phyloP scores from a whole-genome alignment of 1,139 yeast genomes.

The Yamadazyma sp. region DNA sequence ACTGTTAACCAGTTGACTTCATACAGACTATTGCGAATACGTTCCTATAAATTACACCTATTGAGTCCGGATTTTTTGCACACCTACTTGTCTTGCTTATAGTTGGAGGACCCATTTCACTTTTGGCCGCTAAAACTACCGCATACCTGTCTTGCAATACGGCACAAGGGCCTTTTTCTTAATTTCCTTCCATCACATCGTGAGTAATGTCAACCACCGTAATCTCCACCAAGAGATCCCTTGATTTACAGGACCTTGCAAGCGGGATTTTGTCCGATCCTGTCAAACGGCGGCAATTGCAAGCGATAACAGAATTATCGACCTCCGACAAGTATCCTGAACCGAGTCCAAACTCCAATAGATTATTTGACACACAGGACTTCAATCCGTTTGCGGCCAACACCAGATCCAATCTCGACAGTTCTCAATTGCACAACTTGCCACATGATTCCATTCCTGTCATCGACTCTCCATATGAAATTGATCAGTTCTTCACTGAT shows the following conservation, averaged over 20 bases:
- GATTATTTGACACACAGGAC: neutral
- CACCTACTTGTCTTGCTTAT: too few relatives aligned
- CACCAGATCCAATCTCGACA: neutral
- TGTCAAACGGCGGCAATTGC: slow-evolving; percentile 12
- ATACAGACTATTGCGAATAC: neutral
- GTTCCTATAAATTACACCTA: too few relatives aligned
- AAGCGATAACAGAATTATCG: slow-evolving; percentile 5
- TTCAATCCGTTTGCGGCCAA: neutral
- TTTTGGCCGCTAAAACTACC: slow-evolving; percentile 1
- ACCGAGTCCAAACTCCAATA: neutral
- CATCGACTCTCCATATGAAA: slow-evolving; percentile 30
- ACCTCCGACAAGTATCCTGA: neutral
- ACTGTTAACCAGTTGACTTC: neutral
- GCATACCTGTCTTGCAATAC: neutral
- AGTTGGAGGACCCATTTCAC: too few relatives aligned
- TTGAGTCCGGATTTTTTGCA: neutral
- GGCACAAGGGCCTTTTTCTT: neutral
- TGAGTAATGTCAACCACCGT: neutral
- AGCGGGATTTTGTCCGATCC: slow-evolving; percentile 12
- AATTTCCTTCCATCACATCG: neutral
- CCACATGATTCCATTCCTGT: slow-evolving; percentile 43
- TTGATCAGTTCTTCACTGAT: slow-evolving; percentile 38
- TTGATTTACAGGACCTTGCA: slow-evolving; percentile 5
- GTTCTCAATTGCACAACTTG: slow-evolving; percentile 19
- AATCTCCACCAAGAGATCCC: neutral